Conservation (phyloP, 2,329 filamentous ascomycete genomes). For the Clonostachys rhizophaga region DNA sequence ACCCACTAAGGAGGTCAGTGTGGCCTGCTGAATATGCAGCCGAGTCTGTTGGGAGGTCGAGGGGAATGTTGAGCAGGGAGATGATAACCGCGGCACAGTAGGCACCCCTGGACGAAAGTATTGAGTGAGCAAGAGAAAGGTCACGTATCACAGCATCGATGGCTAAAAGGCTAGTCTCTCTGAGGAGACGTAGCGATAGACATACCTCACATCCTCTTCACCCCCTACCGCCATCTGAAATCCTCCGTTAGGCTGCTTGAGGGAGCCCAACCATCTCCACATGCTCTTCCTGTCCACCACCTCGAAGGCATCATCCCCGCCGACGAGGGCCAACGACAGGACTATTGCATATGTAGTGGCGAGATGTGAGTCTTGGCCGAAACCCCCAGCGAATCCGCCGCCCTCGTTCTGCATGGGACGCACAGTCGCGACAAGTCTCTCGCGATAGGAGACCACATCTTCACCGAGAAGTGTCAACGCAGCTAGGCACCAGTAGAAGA, state of each 20-base stretch:
- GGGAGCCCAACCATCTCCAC: slow-evolving; percentile 83
- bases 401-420: slow-evolving; percentile 71
- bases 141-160: not conserved
- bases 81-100: slow-evolving; percentile 88
- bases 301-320: slow-evolving; percentile 67
- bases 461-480: slow-evolving; percentile 73
- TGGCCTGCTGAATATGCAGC: slow-evolving; percentile 60
- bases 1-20: slow-evolving; percentile 61
- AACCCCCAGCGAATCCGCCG: slow-evolving; percentile 91
- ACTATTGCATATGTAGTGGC: slow-evolving; percentile 85
- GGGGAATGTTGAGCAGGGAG: slow-evolving; percentile 76
- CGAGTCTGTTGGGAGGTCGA: slow-evolving; percentile 70
- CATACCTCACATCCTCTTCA: slow-evolving; percentile 86
- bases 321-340: slow-evolving; percentile 73
- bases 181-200: slow-evolving; percentile 4
- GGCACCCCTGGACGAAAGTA: slow-evolving; percentile 58
- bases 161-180: not conserved
- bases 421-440: slow-evolving; percentile 70
- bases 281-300: slow-evolving; percentile 77
- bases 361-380: slow-evolving; percentile 83
- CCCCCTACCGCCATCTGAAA: slow-evolving; percentile 83
- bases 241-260: slow-evolving; percentile 87
- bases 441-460: slow-evolving; percentile 63
- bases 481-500: slow-evolving; percentile 87
- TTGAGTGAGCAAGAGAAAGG: not conserved